These are phyloP conservation scores for Nothomitra cinnamomea DNA, from an alignment of 2,329 filamentous ascomycete genomes.

Conservation along the genomic window DNA sequence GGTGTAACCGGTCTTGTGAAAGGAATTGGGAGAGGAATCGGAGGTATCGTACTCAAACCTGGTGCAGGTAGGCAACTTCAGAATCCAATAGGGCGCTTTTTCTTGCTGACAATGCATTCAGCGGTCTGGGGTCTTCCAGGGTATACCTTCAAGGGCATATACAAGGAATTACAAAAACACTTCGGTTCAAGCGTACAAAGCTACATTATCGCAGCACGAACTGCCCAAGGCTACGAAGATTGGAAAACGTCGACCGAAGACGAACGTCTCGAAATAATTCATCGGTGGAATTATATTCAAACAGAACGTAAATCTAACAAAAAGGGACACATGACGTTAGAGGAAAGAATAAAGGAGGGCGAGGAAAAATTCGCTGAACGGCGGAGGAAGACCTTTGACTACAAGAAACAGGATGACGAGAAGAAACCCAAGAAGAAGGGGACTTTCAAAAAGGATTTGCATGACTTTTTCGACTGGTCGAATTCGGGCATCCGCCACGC, in stretches of 20 bases:
- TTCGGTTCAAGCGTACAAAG: constrained; percentile 57
- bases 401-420: neutral
- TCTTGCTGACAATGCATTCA: constrained; percentile 11
- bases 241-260: constrained; percentile 33
- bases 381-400: neutral
- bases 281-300: constrained; percentile 44
- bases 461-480: neutral
- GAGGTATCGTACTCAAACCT: constrained; percentile 68
- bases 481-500: neutral
- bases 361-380: constrained; percentile 22
- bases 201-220: constrained; percentile 63
- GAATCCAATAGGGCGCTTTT: neutral
- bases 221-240: constrained; percentile 57
- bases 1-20: constrained; percentile 53
- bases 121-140: constrained; percentile 56
- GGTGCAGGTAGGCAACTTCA: constrained; percentile 42
- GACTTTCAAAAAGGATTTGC: neutral
- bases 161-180: constrained; percentile 56
- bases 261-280: constrained; percentile 47
- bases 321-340: constrained; percentile 26
- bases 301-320: constrained; percentile 34
- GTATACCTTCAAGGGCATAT: constrained; percentile 68
- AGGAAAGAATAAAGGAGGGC: constrained; percentile 34
- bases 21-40: constrained; percentile 67
- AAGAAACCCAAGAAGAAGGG: neutral